Evolutionary conservation across 2,329 filamentous ascomycete species (phyloP), one percentile per base, ranked within the genome.

Genomic region (Fusarium sp.): DNA sequence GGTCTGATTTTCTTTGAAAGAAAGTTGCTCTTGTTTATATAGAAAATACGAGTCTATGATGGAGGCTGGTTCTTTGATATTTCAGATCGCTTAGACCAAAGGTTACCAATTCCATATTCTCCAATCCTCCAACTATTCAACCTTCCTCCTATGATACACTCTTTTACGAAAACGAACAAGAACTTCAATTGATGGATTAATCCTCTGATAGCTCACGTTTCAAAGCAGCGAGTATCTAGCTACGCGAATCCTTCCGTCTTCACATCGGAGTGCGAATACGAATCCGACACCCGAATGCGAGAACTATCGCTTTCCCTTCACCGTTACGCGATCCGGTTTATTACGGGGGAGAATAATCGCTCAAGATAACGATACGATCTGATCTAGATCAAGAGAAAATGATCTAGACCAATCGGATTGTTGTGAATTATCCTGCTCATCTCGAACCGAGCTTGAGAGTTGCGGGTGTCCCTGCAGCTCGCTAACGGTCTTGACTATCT

Each of bases 131-230:
- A 21, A 29, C 33, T 29, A 54, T 55, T 37, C 8, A 26, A 23
- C 21, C 11, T n/a, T 63, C 18, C 18, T 26, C 4, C 20, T 20
- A n/a, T 20, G 20, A 52, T 63, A 38, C 7, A 66, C 5, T n/a
- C 5, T 1, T 63, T 67, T 50, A 16, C 63, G 67, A 70, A 70
- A 70, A 70, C 67, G 67, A 69, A 68, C 48, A 69, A 68, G 65
- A 66, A 21, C 21, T 39, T 16, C 18, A 29, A 10, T 29, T 16
- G 18, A 18, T 12, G 23, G 29, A 41, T 11, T 31, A 35, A 13
- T 23, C 15, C 3, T n/a, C n/a, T 8, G 13, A 23, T 12, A 20
- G 12, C 24, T 6, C 15, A n/a, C 1, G 5, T 20, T n/a, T 9
- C 37, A 4, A 46, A 23, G 20, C 13, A 42, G 8, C 6, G 16